Base-by-base conservation (phyloP, 768 basidiomycete genomes). In the Rhodosporidiobolus odoratus region DNA sequence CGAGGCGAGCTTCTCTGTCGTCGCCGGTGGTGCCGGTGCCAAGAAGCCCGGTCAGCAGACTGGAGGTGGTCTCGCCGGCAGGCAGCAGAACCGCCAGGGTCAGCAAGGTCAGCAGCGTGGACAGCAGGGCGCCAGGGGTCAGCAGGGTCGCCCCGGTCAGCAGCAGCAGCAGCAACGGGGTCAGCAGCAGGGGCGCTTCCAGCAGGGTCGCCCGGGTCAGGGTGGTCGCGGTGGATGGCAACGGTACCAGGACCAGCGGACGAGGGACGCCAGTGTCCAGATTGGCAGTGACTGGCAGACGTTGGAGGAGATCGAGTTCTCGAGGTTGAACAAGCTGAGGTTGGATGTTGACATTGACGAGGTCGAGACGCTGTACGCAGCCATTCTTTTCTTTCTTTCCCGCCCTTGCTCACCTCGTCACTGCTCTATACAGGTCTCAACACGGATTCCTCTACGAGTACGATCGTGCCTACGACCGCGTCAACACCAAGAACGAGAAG, bases 301-400 rank as follows among this genome's bases (percentile, higher is more conserved):
- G 85, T 82, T 96, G 58, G 96, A 99, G 81, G 96, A 99, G 82
- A 88, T 99, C 76, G 93, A 97, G 79, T 97, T 97, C 82, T 86
- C 90, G 81, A 88, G 95, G 62, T 83, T 99, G 67, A 81, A 87
- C 19, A 99, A 98, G 81, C 83, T 98, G 72, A 85, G 91, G 58
- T 85, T 99, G n/a, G 91, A 92, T 65, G 92, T 98, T 27, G 91
- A 95, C 74, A 74, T 75, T 27, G 73, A 73, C n/a, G 89, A 91
- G 48, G 90, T 88, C 17, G 91, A 96, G 76, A 87, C 92, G 73
- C 80, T 97, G 93, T 96, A 75, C 78, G 89, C n/a, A n/a, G n/a
- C n/a, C n/a, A n/a, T 82, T 7, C 19, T 32, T 23, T 35, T 13
- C 40, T 7, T 30, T n/a, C 30, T 35, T 16, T 32, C 47, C 34